Evolutionary conservation across 495 filamentous ascomycete genomes (phyloP), one percentile per base, ranked within the genome.

Genomic region (Talaromyces stipitatus): DNA sequence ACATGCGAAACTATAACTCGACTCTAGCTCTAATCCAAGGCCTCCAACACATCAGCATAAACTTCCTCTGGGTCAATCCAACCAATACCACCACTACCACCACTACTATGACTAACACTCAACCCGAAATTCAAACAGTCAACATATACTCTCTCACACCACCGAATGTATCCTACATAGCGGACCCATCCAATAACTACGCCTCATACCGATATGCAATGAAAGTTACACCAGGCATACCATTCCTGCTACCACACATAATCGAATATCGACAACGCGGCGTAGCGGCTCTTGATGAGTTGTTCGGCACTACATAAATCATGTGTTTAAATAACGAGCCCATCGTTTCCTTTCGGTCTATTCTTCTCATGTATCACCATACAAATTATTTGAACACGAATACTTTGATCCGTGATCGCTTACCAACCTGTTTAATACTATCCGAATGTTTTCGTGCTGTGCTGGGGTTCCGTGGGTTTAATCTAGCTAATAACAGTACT

Each of bases 201-300:
- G 54, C 63, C 10, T 56, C 59, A 32, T 77, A 77, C 55, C 72
- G 71, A 24, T 64, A 72, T 8, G 64, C 66, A 14, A 74, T 68
- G 60, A 30, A 58, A 28, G 47, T 54, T 12, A 43, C 64, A 11
- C 70, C 71, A 0, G 74, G 74, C 5, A 66, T 73, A n/a, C 74
- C 74, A 0, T 75, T 74, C 50, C 64, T 77, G 10, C 38, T 72
- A 4, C 71, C 74, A 5, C 74, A 77, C 58, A 57, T 75, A 45
- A 61, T 64, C 2, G 72, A 75, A 16, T 67, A 62, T 47, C 65
- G 70, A 22, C 63, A 72, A 33, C 55, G 65, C 18, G 72, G 71
- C 18, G 60, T 67, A 26, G 7, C 54, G 2, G 66, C 58, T n/a
- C 58, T 76, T 36, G 66, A 69, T 36, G 61, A 63, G 11, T 47